phyloP scores from a whole-genome alignment of 2,329 filamentous ascomycete genomes.

The Venturia effusa region DNA sequence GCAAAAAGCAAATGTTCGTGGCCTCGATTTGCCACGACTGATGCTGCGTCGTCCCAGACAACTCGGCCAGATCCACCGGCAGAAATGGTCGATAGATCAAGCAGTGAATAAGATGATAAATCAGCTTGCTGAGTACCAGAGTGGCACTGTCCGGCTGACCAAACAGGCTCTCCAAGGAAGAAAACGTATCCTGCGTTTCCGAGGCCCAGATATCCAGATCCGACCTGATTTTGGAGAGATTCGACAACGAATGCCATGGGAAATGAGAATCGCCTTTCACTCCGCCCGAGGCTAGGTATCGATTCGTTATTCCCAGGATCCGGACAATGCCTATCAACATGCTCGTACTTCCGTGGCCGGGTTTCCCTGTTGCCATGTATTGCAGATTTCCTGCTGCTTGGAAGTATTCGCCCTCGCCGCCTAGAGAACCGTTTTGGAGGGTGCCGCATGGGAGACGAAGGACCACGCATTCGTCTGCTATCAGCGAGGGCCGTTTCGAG shows the following conservation, averaged over 20 bases:
- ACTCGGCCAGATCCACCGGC: slow-evolving; percentile 70
- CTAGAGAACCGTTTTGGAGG: slow-evolving; percentile 47
- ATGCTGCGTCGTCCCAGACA: slow-evolving; percentile 70
- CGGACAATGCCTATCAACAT: slow-evolving; percentile 79
- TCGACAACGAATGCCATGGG: slow-evolving; percentile 80
- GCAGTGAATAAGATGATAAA: slow-evolving; percentile 80
- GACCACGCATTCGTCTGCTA: slow-evolving; percentile 65
- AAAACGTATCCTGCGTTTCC: slow-evolving; percentile 69
- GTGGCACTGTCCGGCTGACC: slow-evolving; percentile 68
- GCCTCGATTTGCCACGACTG: slow-evolving; percentile 91
- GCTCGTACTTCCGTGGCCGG: slow-evolving; percentile 62
- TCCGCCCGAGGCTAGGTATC: slow-evolving; percentile 73
- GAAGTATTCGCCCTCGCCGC: slow-evolving; percentile 70
- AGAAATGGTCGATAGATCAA: slow-evolving; percentile 80
- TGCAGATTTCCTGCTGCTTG: slow-evolving; percentile 68
- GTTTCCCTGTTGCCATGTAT: slow-evolving; percentile 57
- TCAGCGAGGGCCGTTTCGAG: slow-evolving; percentile 70
- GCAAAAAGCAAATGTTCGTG: slow-evolving; percentile 75
- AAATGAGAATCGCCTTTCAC: slow-evolving; percentile 86
- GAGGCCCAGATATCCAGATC: slow-evolving; percentile 79
- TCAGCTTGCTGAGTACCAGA: slow-evolving; percentile 70
- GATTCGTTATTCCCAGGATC: slow-evolving; percentile 72
- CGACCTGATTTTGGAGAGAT: slow-evolving; percentile 73
- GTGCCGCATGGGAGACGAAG: slow-evolving; percentile 68
- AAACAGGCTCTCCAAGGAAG: slow-evolving; percentile 63